Conservation (phyloP, 192 early-diverging fungal genomes). For the Gonapodya prolifera region DNA sequence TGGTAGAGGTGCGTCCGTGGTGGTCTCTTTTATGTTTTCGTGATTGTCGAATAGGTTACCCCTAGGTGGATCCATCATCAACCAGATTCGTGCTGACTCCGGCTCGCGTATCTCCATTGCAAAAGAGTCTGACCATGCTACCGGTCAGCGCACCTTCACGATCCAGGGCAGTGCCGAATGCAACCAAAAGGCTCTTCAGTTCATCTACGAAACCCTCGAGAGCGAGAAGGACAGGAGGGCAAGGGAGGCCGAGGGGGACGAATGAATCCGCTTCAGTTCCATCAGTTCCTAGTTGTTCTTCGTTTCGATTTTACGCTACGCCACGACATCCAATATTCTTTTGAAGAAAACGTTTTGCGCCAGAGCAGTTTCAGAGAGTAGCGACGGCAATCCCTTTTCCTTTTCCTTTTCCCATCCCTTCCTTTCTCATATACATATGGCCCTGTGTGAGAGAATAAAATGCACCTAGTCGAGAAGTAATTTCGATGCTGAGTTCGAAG, state of each 20-base stretch:
- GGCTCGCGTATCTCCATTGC: slow-evolving; percentile 76
- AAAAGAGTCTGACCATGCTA: slow-evolving; percentile 62
- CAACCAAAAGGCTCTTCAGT: slow-evolving; percentile 80
- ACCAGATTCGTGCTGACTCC: slow-evolving; percentile 27
- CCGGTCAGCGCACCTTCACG: slow-evolving; percentile 73
- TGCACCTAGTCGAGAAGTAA: neutral
- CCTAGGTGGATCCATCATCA: slow-evolving; percentile 8
- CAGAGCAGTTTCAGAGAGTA: neutral
- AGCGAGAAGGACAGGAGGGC: slow-evolving; percentile 51
- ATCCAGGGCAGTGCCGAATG: slow-evolving; percentile 76
- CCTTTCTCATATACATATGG: neutral
- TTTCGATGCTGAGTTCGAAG: too few species aligned
- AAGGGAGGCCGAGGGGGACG: neutral
- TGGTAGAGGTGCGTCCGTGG: slow-evolving; percentile 66
- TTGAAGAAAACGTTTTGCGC: neutral
- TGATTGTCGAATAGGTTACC: neutral
- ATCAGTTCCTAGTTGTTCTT: neutral
- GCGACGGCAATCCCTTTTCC: too few species aligned
- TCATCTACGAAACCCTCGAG: slow-evolving; percentile 84
- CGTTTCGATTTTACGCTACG: neutral
- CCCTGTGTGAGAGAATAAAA: neutral
- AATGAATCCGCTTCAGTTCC: neutral
- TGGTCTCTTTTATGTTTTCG: neutral
- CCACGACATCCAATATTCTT: neutral
- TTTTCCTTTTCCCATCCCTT: neutral